Percentiles rank a stretch among this genome's conserved stretches.
These are phyloP conservation scores for Vaccinium myrtillus DNA, from an alignment of 148 eudicot species.

Conservation along the genomic window DNA sequence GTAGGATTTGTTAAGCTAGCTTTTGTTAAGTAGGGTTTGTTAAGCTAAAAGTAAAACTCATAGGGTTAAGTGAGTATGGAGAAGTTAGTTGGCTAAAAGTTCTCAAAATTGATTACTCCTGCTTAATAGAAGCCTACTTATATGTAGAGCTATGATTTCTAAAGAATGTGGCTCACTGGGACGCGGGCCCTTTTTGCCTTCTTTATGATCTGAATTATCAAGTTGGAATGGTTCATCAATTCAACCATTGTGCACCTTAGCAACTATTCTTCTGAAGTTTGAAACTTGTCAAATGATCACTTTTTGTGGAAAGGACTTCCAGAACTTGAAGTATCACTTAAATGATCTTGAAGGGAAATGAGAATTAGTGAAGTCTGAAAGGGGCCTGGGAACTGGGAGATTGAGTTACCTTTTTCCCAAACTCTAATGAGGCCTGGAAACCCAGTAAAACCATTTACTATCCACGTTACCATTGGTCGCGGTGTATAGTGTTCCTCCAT, in stretches of 20 bases:
- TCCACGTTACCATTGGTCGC: not conserved
- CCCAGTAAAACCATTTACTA: not conserved
- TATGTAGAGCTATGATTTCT: not conserved
- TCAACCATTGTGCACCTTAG: not conserved
- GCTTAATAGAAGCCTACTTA: not conserved
- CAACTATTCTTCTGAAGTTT: not conserved
- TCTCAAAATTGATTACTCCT: not conserved
- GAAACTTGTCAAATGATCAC: not conserved
- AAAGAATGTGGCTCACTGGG: too few species aligned
- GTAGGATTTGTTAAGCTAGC: too few species aligned
- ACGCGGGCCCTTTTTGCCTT: not conserved
- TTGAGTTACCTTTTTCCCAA: not conserved
- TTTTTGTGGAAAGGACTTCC: not conserved
- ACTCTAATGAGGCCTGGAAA: not conserved
- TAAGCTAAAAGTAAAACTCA: not conserved
- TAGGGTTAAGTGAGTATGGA: not conserved
- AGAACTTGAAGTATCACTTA: not conserved
- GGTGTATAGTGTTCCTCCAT: not conserved
- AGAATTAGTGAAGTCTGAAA: not conserved
- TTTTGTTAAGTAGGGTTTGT: not conserved
- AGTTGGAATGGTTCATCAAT: not conserved
- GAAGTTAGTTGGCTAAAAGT: not conserved
- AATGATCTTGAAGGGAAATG: not conserved
- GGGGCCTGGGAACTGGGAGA: not conserved
- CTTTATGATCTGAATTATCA: not conserved